Evolutionary conservation across 805 yeast genomes (phyloP).

Genomic region (Yarrowia porcina): DNA sequence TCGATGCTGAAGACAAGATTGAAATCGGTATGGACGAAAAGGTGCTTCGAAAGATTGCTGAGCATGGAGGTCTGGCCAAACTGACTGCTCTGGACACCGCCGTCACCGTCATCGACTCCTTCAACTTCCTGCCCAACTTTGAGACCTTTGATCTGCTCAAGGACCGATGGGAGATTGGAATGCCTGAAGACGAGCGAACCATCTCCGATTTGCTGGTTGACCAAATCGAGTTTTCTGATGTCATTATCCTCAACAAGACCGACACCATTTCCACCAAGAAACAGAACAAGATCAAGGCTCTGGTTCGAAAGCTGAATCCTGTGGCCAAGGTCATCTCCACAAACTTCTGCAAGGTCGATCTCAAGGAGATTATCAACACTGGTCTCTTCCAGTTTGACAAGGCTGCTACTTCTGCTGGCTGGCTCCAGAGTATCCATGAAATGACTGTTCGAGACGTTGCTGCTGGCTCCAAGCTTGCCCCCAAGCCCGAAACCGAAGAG

Average conservation of each 20-base stretch:
- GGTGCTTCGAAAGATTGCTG: slow-evolving; percentile 35
- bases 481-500: slow-evolving; percentile 48
- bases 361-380: slow-evolving; percentile 42
- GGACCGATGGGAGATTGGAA: slow-evolving; percentile 42
- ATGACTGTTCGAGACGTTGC: slow-evolving; percentile 38
- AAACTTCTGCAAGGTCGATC: slow-evolving; percentile 42
- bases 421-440: slow-evolving; percentile 46
- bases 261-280: slow-evolving; percentile 37
- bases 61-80: slow-evolving; percentile 44
- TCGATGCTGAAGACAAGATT: slow-evolving; percentile 31
- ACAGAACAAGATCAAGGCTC: slow-evolving; percentile 36
- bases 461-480: slow-evolving; percentile 35
- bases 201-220: slow-evolving; percentile 48
- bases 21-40: slow-evolving; percentile 30
- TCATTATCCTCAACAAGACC: slow-evolving; percentile 45
- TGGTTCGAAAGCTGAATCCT: slow-evolving; percentile 44
- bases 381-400: slow-evolving; percentile 43
- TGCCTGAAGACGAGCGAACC: slow-evolving; percentile 43
- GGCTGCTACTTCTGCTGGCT: slow-evolving; percentile 46
- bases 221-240: slow-evolving; percentile 49
- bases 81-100: slow-evolving; percentile 45
- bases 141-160: slow-evolving; percentile 46
- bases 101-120: slow-evolving; percentile 48
- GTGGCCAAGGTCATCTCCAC: slow-evolving; percentile 42
- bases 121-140: slow-evolving; percentile 44